phyloP scores from a whole-genome alignment of 768 basidiomycete species.

The Leccinum boreale region DNA sequence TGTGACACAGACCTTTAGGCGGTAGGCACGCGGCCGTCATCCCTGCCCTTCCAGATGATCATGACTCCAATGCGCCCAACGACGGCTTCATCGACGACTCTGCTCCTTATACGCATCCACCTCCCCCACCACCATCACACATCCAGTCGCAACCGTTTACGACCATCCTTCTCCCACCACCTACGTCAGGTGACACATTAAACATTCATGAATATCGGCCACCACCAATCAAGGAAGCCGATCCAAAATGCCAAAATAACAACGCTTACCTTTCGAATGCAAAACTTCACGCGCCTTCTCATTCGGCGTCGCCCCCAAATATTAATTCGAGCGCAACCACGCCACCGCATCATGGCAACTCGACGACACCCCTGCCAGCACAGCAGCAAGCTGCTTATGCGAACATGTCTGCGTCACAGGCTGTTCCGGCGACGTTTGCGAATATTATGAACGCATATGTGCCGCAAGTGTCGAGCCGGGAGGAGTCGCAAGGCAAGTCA shows the following conservation, averaged over 20 bases:
- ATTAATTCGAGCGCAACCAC: slow-evolving; percentile 14
- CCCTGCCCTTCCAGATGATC: slow-evolving; percentile 76
- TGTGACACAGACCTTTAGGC: slow-evolving; percentile 59
- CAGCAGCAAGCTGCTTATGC: slow-evolving; percentile 22
- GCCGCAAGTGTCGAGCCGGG: slow-evolving; percentile 24
- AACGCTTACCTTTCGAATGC: slow-evolving; percentile 10
- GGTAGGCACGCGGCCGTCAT: slow-evolving; percentile 82
- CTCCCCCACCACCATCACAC: slow-evolving; percentile 15
- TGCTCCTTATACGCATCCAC: slow-evolving; percentile 19
- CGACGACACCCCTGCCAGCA: neutral
- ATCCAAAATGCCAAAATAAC: slow-evolving; percentile 18
- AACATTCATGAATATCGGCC: slow-evolving; percentile 33
- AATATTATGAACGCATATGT: slow-evolving; percentile 74
- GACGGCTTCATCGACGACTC: slow-evolving; percentile 26
- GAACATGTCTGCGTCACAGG: slow-evolving; percentile 19
- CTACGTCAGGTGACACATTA: slow-evolving; percentile 24
- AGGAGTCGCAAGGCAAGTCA: slow-evolving; percentile 23
- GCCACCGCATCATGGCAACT: slow-evolving; percentile 18
- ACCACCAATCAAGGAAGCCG: slow-evolving; percentile 19
- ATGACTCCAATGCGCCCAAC: slow-evolving; percentile 40
- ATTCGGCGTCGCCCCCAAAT: slow-evolving; percentile 27
- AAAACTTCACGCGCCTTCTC: slow-evolving; percentile 11
- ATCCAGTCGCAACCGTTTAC: slow-evolving; percentile 25
- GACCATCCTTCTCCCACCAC: slow-evolving; percentile 32
- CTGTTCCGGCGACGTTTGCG: slow-evolving; percentile 56